Base-by-base conservation (phyloP, 179 eudicot species). In the Patellifolia procumbens region DNA sequence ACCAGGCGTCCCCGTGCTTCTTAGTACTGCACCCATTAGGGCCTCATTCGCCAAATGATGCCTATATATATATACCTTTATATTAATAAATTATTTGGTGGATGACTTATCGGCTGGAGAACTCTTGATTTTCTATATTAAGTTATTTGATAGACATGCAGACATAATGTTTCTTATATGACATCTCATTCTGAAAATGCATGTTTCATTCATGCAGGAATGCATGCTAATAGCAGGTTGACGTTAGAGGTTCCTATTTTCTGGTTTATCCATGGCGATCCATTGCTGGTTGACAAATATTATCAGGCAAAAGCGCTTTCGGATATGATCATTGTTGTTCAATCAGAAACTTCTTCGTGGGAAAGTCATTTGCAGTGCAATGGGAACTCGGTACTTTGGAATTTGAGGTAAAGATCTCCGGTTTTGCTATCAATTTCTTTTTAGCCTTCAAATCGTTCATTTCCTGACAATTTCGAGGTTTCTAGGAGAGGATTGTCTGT, bases 281-380 rank as follows among this genome's bases (percentile, higher is more conserved):
- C 93, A 56, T 76, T 94, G 80, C 83, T 94, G 22, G 89, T 94
- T 74, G 98, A 94, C 90, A 94, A 92, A 85, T 90, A 94, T 86
- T 91, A 87, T 82, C 97, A 92, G 84, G 97, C 98, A 52, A 94
- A 92, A 82, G 90, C 98, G 35, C 97, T 94, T 76, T 88, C 97
- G 26, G 97, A 92, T 83, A 94, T 94, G 98, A 87, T 94, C 74
- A 79, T 94, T 63, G 96, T 94, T 81, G 97, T 88, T 74, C 98
- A 94, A 84, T 94, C 98, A 29, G 97, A 94, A 70, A 61, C 85
- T 31, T 77, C 97, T 80, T 89, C 97, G 31, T 94, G 97, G 98
- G 98, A 94, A 86, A 92, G 97, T 81, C 93, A 92, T 83, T 86
- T 91, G 77, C 98, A 94, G 79, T 94, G 98, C 87, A 94, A 94